Evolutionary conservation across 352 stramenopile species (phyloP).

Genomic region (Globisporangium apiculatum): DNA sequence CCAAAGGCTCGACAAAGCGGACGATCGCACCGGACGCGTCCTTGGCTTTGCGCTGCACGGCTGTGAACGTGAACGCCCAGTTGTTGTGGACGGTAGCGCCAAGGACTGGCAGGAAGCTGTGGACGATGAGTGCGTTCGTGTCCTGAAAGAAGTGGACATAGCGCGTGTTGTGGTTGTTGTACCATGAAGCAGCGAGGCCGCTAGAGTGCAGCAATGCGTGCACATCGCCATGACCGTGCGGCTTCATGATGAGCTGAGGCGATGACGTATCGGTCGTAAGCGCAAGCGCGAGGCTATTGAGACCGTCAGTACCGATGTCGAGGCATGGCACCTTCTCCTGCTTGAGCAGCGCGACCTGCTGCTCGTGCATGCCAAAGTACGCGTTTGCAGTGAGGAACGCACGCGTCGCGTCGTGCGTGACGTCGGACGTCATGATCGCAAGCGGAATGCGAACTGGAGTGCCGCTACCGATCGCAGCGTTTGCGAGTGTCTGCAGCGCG

Average conservation of each 20-base stretch:
- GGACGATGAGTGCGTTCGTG: constrained; percentile 95
- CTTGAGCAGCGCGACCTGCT: constrained; percentile 94
- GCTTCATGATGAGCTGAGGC: constrained; percentile 87
- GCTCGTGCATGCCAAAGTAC: constrained; percentile 92
- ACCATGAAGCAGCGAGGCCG: constrained; percentile 66
- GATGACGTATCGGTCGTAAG: constrained; percentile 26
- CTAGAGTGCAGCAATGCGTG: constrained; percentile 90
- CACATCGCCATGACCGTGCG: constrained; percentile 98
- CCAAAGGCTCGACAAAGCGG: constrained; percentile 28
- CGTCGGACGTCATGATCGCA: constrained; percentile 97
- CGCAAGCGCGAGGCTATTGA: constrained; percentile 80
- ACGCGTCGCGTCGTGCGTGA: constrained; percentile 90
- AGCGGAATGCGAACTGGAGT: constrained; percentile 71
- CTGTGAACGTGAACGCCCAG: constrained; percentile 92
- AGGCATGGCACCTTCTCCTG: constrained; percentile 95
- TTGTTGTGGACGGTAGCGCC: constrained; percentile 80
- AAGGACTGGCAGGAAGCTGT: constrained; percentile 85
- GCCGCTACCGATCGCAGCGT: constrained; percentile 6
- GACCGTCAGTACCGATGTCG: constrained; percentile 21
- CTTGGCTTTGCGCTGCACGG: constrained; percentile 90
- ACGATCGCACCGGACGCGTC: constrained; percentile 78
- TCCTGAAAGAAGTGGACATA: constrained; percentile 95
- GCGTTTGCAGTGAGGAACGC: constrained; percentile 86
- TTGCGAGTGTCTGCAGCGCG: constrained; percentile 68
- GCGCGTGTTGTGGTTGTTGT: constrained; percentile 62